A percentile compares a stretch with the other conserved stretches of the same genome.
Evolutionary conservation across 1,284 basidiomycete genomes (phyloP).

Genomic region (Trichosporon sp.): DNA sequence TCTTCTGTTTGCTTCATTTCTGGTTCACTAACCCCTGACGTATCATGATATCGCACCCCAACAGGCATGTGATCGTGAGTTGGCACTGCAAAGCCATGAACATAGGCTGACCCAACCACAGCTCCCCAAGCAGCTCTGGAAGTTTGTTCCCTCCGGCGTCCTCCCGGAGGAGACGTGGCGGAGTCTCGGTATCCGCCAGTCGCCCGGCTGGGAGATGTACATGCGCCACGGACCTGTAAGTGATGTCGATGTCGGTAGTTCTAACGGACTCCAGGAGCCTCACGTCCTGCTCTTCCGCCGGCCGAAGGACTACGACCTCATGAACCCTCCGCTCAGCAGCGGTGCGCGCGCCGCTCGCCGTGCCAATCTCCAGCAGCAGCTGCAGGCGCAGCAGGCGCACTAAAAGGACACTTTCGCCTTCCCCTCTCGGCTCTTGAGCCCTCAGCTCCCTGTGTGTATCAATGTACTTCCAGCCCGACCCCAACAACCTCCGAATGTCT

Average conservation of each 20-base stretch:
- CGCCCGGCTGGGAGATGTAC: conserved; percentile 59
- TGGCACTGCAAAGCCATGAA: background rate
- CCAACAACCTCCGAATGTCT: background rate
- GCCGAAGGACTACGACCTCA: conserved; percentile 51
- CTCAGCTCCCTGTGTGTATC: conserved; percentile 6
- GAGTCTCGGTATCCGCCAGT: conserved; percentile 56
- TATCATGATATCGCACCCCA: conserved; percentile 2
- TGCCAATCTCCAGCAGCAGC: conserved; percentile 31
- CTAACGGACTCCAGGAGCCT: conserved; percentile 44
- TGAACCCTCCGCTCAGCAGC: conserved; percentile 44
- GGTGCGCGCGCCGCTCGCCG: conserved; percentile 31
- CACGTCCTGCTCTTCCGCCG: conserved; percentile 55
- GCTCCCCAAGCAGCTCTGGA: conserved; percentile 56
- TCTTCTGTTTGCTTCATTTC: background rate
- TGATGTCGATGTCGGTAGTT: conserved; percentile 12
- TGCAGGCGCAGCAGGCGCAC: conserved; percentile 26
- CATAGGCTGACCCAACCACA: conserved; percentile 22
- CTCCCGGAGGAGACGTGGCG: conserved; percentile 56
- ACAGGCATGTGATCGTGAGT: conserved; percentile 57
- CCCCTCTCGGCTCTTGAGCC: background rate
- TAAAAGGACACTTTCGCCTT: conserved; percentile 1
- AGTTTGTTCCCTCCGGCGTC: conserved; percentile 54
- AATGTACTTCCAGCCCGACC: conserved; percentile 4
- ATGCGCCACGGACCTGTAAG: conserved; percentile 57
- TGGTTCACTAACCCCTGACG: background rate